phyloP scores from a whole-genome alignment of 805 yeast species.

The Suhomyces sp. region DNA sequence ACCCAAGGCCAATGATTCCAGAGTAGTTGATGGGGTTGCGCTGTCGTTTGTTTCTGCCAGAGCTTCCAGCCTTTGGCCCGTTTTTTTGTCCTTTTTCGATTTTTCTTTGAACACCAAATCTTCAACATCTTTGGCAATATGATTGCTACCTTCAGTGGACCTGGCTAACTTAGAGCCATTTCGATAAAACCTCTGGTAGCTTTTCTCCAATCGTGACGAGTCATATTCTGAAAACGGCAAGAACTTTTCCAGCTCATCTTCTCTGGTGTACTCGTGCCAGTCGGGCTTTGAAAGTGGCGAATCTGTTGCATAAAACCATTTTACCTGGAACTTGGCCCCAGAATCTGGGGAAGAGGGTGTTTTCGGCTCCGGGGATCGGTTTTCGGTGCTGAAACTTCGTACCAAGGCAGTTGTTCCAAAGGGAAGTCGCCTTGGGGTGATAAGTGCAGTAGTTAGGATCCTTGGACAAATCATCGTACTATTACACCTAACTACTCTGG shows the following conservation, averaged over 20 bases:
- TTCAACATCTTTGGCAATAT: no score
- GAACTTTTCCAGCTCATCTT: constrained; percentile 56
- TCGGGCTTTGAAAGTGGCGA: constrained; percentile 68
- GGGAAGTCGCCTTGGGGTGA: no score
- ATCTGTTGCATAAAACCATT: constrained; percentile 87
- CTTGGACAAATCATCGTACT: no score
- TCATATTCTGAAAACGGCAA: constrained; percentile 67
- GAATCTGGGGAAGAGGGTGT: no score
- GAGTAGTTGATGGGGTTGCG: background rate
- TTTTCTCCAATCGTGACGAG: constrained; percentile 57
- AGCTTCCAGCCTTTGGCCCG: background rate
- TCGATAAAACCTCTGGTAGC: constrained; percentile 28
- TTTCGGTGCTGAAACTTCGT: no score
- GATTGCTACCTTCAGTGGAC: no score
- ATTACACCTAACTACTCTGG: no score
- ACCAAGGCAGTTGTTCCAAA: no score
- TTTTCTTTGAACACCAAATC: no score
- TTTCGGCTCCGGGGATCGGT: no score
- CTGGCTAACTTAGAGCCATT: no score
- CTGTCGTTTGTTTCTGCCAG: background rate
- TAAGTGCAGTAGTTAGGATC: no score
- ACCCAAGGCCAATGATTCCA: background rate
- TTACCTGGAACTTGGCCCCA: constrained; percentile 13
- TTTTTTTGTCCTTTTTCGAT: constrained; percentile 2
- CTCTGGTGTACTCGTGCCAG: constrained; percentile 52